Conservation (phyloP, 2,329 filamentous ascomycete species). For the Fusarium solani-melongenae region DNA sequence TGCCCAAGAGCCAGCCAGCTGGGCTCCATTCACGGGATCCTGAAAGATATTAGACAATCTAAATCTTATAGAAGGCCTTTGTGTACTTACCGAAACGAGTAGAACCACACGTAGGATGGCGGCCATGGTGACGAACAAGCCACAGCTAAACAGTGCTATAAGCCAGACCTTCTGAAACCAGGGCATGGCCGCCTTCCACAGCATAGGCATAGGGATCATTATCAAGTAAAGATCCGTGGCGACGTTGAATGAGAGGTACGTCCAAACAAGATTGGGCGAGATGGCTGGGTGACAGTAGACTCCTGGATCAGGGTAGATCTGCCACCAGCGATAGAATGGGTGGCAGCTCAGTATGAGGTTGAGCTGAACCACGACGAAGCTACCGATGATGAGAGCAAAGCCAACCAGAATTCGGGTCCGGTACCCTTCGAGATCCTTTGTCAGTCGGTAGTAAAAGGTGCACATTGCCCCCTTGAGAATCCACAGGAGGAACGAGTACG, state of each 20-base stretch:
- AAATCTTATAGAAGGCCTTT: too few species aligned
- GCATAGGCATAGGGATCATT: conserved; percentile 66
- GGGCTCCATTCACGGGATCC: conserved; percentile 54
- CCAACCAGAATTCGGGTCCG: conserved; percentile 60
- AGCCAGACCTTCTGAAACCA: conserved; percentile 52
- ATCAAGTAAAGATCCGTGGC: conserved; percentile 69
- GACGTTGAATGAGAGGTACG: conserved; percentile 64
- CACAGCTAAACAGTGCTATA: conserved; percentile 53
- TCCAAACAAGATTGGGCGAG: conserved; percentile 61
- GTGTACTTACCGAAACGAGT: conserved; percentile 41
- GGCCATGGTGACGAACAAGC: conserved; percentile 54
- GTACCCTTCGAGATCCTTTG: conserved; percentile 55
- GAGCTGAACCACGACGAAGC: conserved; percentile 61
- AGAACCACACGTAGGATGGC: conserved; percentile 50
- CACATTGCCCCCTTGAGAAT: conserved; percentile 67
- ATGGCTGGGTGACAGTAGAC: conserved; percentile 61
- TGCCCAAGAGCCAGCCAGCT: conserved; percentile 55
- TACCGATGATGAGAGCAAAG: conserved; percentile 59
- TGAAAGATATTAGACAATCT: conserved; percentile 27
- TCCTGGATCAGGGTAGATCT: conserved; percentile 68
- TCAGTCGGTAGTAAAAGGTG: conserved; percentile 67
- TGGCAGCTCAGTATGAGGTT: conserved; percentile 64
- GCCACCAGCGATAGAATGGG: conserved; percentile 66
- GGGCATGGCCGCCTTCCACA: conserved; percentile 52
- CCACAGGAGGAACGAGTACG: conserved; percentile 66